Evolutionary conservation across 345 rosid species (phyloP).

Genomic region (Noccaea bulbosa): DNA sequence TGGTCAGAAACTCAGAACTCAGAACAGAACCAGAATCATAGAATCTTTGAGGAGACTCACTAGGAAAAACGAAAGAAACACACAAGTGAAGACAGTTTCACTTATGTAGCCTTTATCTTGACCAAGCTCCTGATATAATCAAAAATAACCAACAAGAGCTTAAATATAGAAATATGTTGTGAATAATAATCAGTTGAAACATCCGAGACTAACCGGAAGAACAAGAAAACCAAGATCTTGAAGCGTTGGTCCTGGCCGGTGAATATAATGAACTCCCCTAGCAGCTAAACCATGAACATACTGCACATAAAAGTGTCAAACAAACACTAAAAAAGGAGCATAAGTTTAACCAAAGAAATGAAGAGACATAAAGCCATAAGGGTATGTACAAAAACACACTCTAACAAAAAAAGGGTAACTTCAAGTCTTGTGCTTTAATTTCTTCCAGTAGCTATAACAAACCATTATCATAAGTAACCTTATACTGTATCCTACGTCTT

Average conservation of each 20-base stretch:
- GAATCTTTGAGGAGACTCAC: constrained; percentile 53
- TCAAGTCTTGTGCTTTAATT: constrained; percentile 33
- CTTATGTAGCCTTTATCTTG: constrained; percentile 88
- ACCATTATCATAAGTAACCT: too few relatives aligned
- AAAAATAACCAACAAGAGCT: constrained; percentile 14
- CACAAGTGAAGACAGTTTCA: constrained; percentile 69
- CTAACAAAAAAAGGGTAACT: constrained; percentile 20
- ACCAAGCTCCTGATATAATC: constrained; percentile 73
- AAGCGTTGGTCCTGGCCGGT: constrained; percentile 84
- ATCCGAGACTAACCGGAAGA: constrained; percentile 70
- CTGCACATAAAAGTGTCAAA: constrained; percentile 48
- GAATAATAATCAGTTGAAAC: background rate
- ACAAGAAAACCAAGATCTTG: constrained; percentile 82
- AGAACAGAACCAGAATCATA: constrained; percentile 15
- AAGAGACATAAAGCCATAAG: constrained; percentile 21
- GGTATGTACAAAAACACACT: background rate
- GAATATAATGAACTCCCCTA: constrained; percentile 92
- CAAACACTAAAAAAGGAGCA: background rate
- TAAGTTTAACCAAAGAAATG: background rate
- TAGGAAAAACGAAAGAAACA: constrained; percentile 73
- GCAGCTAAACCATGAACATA: constrained; percentile 91
- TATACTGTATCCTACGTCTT: too few relatives aligned
- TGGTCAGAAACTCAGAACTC: constrained; percentile 7
- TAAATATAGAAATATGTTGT: constrained; percentile 5
- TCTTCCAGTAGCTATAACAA: constrained; percentile 27